Conservation (phyloP, 176 grass and related monocot genomes). For the Puya raimondii region DNA sequence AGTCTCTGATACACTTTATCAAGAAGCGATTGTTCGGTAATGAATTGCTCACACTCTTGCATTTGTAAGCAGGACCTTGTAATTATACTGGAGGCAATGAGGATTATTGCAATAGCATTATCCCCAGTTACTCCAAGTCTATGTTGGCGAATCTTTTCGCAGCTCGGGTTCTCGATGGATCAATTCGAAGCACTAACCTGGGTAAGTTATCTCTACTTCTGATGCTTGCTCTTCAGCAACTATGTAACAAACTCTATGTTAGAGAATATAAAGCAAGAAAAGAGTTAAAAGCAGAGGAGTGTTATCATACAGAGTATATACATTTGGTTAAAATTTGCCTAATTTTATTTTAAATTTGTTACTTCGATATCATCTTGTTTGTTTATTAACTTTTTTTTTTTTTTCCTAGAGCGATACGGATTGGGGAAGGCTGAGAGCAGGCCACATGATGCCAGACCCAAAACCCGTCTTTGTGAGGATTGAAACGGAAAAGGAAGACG, state of each 20-base stretch:
- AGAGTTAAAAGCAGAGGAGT: neutral
- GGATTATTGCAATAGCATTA: conserved; percentile 79
- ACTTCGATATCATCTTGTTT: neutral
- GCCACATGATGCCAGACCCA: conserved; percentile 59
- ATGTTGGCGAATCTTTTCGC: conserved; percentile 62
- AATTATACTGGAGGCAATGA: conserved; percentile 81
- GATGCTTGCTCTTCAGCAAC: conserved; percentile 4
- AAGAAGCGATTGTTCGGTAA: neutral
- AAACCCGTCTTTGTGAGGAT: conserved; percentile 76
- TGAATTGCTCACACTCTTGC: neutral
- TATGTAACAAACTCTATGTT: neutral
- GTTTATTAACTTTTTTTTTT: neutral
- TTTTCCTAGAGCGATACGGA: conserved; percentile 56
- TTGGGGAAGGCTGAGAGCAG: conserved; percentile 80
- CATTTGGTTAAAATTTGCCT: no score
- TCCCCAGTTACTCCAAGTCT: conserved; percentile 82
- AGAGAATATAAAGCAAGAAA: conserved; percentile 19
- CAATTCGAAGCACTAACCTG: conserved; percentile 60
- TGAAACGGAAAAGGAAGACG: conserved; percentile 35
- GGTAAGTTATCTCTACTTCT: conserved; percentile 44
- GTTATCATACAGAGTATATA: no score
- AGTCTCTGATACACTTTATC: neutral
- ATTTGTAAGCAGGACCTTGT: conserved; percentile 72
- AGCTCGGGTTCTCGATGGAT: conserved; percentile 79
- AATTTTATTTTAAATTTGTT: neutral